Evolutionary conservation across 2,329 filamentous ascomycete species (phyloP).

Genomic region (Stagonosporopsis vannaccii): DNA sequence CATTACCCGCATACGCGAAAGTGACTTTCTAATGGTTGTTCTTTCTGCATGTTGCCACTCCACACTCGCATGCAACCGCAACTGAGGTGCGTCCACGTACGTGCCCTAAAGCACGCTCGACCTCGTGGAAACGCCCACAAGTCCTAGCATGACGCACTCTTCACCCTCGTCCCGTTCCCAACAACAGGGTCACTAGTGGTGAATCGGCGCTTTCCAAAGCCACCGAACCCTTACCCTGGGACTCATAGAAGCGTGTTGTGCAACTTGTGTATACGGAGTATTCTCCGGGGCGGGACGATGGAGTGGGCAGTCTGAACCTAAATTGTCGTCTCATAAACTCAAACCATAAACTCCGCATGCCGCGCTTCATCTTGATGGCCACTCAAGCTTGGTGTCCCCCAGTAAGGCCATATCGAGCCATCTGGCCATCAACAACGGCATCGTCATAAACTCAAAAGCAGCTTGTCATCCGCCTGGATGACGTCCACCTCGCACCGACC

Average conservation of each 20-base stretch:
- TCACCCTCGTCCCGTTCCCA: conserved; percentile 5
- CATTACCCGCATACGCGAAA: not conserved
- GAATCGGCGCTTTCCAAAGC: conserved; percentile 10
- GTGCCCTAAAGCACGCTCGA: conserved; percentile 3
- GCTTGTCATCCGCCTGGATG: not conserved
- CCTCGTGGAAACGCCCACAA: conserved; percentile 9
- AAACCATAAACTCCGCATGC: conserved; percentile 10
- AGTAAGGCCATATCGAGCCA: not conserved
- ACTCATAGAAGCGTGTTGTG: conserved; percentile 14
- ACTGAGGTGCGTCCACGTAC: conserved; percentile 10
- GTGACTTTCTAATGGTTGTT: not conserved
- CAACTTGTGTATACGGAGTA: conserved; percentile 22
- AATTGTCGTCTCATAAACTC: conserved; percentile 2
- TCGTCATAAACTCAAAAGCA: not conserved
- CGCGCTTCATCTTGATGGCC: not conserved
- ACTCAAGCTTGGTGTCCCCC: not conserved
- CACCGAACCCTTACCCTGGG: conserved; percentile 23
- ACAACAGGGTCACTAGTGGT: conserved; percentile 13
- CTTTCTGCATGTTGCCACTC: not conserved
- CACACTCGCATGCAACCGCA: not conserved
- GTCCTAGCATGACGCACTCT: conserved; percentile 10
- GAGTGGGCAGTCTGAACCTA: conserved; percentile 9
- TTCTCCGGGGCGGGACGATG: conserved; percentile 29
- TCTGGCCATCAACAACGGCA: not conserved
- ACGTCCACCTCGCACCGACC: not conserved